Base-by-base conservation (phyloP, 306 rosid genomes). In the Corylus heterophylla region DNA sequence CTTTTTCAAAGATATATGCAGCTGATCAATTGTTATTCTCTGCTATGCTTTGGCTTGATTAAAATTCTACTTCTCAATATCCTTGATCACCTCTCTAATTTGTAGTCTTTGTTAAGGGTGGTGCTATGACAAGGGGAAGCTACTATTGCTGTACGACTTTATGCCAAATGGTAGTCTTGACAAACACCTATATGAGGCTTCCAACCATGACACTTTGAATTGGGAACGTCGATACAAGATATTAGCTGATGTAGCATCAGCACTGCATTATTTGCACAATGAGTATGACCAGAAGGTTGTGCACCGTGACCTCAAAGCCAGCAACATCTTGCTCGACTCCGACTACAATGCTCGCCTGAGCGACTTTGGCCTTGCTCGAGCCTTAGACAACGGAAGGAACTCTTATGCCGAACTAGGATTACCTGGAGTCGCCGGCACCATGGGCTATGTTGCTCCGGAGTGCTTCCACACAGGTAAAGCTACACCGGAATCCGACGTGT, bases 401-500 rank as follows among this genome's bases (percentile, higher is more conserved):
- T 88, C 91, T 0, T 86, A 83, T 68, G 89, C 89, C 7, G 91
- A 88, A 71, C 73, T 83, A 12, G 81, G 73, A 54, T 13, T 59
- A 69, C 74, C 79, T 9, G 86, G 89, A 64, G 83, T 88, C 18
- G 74, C 85, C 0, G 91, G 91, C 74, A 88, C 91, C 39, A 75
- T 83, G 75, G 91, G 91, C n/a, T 86, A 88, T 58, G 91, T 88
- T 47, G 89, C 91, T 51, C 91, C 88, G 0, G 91, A 88, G 75
- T 86, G 91, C 78, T 88, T 88, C 80, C 91, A 88, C 74, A 85
- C 85, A 31, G 89, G 91, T 8, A 83, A 54, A 75, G 89, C 89
- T 22, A 76, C 89, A 29, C 91, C 83, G 2, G 91, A 85, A 61
- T 83, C 91, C 35, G 89, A 88, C 44, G 88, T 88, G 78, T 88